These are phyloP conservation scores for Suillus variegatus DNA, from an alignment of 768 basidiomycete genomes.

Conservation along the genomic window DNA sequence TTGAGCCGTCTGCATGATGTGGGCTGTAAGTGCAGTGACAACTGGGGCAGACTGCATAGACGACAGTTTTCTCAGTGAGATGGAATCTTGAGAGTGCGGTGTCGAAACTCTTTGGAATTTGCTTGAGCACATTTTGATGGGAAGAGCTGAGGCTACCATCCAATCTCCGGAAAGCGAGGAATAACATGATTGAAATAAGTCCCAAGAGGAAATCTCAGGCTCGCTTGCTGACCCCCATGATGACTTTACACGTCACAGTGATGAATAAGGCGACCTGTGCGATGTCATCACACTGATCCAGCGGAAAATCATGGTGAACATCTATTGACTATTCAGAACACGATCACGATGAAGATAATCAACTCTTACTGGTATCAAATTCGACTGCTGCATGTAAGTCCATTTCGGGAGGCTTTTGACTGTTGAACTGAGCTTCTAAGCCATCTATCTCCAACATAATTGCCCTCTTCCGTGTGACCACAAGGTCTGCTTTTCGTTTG, in stretches of 20 bases:
- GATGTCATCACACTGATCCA: neutral
- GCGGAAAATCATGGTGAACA: neutral
- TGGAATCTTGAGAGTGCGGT: neutral
- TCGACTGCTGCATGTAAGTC: neutral
- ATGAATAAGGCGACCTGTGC: neutral
- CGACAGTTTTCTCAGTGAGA: neutral
- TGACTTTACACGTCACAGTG: neutral
- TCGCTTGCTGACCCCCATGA: slow-evolving; percentile 18
- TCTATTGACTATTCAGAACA: neutral
- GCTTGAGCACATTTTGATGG: slow-evolving; percentile 5
- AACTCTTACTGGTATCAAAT: neutral
- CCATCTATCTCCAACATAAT: neutral
- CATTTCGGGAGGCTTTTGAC: neutral
- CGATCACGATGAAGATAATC: neutral
- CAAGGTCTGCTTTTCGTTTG: neutral
- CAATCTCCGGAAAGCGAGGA: neutral
- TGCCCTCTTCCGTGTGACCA: neutral
- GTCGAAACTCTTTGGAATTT: slow-evolving; percentile 1
- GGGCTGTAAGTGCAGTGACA: slow-evolving; percentile 10
- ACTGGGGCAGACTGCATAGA: neutral
- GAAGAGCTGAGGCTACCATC: slow-evolving; percentile 4
- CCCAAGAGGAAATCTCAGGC: slow-evolving; percentile 23
- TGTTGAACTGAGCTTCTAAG: neutral
- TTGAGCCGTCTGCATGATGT: neutral
- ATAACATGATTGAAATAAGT: slow-evolving; percentile 13